Evolutionary conservation across 495 filamentous ascomycete genomes (phyloP), one percentile per base, ranked within the genome.

Genomic region (Penicillium malachiteum): DNA sequence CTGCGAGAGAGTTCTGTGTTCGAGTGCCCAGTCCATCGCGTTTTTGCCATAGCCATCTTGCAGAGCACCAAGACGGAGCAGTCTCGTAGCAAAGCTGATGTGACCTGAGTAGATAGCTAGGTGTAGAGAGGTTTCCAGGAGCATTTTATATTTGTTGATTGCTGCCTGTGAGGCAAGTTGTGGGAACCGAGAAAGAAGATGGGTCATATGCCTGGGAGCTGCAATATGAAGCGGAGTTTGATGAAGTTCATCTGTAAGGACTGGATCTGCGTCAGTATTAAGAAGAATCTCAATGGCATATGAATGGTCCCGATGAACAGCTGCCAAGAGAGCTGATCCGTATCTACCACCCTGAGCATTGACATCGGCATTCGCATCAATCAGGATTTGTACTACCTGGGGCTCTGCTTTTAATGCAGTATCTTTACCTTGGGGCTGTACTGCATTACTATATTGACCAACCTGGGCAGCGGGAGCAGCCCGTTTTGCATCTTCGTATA

Each of bases 1-100:
- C 11, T 12, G 49, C 30, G 53, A 26, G 10, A 58, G 26, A 47
- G 26, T 43, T 44, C 10, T 37, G 16, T 58, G 14, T 0, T 16
- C 50, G 9, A 34, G 0, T 30, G 43, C 55, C 55, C 55, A 58
- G 49, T 58, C 55, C 21, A 58, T 32, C n/a, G 26, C 18, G 44
- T 58, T 13, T 53, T 37, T 48, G 26, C 55, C 55, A 38, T 45
- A 54, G 31, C 51, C 51, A 8, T 46, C 51, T 30, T 12, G 31
- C 21, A 46, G 3, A 39, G 51, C 51, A 30, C 51, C 51, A 30
- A 46, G 41, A 37, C 46, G 7, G 13, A 54, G 51, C 45, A 54
- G 51, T 7, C 13, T 46, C 1, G 31, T 45, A 26, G 51, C 51
- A 31, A 54, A 46, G 1, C 30, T 0, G 8, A 46, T 54, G 41